Evolutionary conservation across 2,329 filamentous ascomycete species (phyloP).

Genomic region (Aspergillus neotritici): DNA sequence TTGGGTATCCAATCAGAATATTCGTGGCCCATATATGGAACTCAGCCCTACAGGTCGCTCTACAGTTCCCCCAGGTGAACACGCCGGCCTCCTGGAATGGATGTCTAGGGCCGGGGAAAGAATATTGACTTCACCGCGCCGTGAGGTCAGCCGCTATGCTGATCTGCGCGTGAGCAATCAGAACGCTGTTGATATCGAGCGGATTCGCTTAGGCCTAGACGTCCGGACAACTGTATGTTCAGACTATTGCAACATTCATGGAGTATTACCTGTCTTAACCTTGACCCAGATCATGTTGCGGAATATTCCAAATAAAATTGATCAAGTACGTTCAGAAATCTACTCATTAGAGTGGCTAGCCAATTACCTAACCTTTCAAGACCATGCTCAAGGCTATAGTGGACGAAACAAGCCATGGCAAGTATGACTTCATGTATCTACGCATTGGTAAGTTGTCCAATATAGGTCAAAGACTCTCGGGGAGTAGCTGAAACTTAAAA

Average conservation of each 20-base stretch:
- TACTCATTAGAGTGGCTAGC: neutral
- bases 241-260: neutral
- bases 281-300: conserved; percentile 73
- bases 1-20: conserved; percentile 11
- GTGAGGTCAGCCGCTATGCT: conserved; percentile 21
- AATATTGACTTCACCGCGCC: conserved; percentile 25
- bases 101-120: conserved; percentile 26
- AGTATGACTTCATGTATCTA: conserved; percentile 92
- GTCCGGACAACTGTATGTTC: conserved; percentile 66
- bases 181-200: conserved; percentile 41
- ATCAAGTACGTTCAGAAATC: conserved; percentile 45
- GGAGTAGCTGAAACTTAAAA: neutral
- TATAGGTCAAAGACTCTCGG: neutral
- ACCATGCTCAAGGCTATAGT: conserved; percentile 71
- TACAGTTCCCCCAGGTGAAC: conserved; percentile 33
- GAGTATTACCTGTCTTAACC: no score
- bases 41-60: conserved; percentile 38
- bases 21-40: conserved; percentile 24
- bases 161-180: conserved; percentile 34
- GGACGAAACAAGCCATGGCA: conserved; percentile 70
- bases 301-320: conserved; percentile 88
- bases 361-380: conserved; percentile 32
- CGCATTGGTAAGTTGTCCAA: conserved; percentile 60
- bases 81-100: conserved; percentile 28
- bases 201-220: conserved; percentile 57